Conservation (phyloP, 192 early-diverging fungal species). For the Coemansia sp. region DNA sequence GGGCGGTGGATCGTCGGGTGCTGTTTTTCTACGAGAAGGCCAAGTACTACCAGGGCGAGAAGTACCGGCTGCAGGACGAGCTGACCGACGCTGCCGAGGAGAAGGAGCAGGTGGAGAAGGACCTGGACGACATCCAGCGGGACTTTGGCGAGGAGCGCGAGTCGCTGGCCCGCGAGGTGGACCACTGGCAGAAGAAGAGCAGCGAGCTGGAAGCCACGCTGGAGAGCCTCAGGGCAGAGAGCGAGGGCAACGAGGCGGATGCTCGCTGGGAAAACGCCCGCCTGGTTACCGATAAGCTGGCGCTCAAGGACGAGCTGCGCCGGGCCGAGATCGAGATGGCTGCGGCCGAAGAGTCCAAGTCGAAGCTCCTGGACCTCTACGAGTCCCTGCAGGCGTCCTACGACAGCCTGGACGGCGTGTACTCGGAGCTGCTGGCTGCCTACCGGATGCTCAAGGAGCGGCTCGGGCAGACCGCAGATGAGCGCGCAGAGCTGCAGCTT, state of each 20-base stretch:
- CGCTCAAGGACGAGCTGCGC: constrained; percentile 47
- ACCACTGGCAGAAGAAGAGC: constrained; percentile 45
- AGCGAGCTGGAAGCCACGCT: constrained; percentile 35
- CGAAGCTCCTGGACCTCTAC: constrained; percentile 37
- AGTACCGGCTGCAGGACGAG: constrained; percentile 51
- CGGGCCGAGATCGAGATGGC: constrained; percentile 48
- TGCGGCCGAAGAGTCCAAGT: constrained; percentile 33
- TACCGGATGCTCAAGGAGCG: constrained; percentile 43
- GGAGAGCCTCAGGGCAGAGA: constrained; percentile 18
- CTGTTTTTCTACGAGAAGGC: constrained; percentile 54
- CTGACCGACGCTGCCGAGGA: constrained; percentile 29
- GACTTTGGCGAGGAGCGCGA: constrained; percentile 50
- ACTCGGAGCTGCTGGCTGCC: constrained; percentile 37
- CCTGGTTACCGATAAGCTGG: constrained; percentile 49
- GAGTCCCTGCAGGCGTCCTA: constrained; percentile 37
- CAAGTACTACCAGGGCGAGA: constrained; percentile 52
- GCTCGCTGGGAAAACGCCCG: constrained; percentile 41
- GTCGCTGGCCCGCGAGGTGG: constrained; percentile 38
- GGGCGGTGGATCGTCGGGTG: constrained; percentile 44
- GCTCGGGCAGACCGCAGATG: constrained; percentile 26
- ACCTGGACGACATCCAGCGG: constrained; percentile 51
- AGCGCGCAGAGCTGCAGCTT: constrained; percentile 10
- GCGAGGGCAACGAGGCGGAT: constrained; percentile 41
- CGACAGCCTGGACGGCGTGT: constrained; percentile 29
- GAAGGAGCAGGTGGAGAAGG: constrained; percentile 44